phyloP scores from a whole-genome alignment of 768 basidiomycete species.

The Mycena rosella region DNA sequence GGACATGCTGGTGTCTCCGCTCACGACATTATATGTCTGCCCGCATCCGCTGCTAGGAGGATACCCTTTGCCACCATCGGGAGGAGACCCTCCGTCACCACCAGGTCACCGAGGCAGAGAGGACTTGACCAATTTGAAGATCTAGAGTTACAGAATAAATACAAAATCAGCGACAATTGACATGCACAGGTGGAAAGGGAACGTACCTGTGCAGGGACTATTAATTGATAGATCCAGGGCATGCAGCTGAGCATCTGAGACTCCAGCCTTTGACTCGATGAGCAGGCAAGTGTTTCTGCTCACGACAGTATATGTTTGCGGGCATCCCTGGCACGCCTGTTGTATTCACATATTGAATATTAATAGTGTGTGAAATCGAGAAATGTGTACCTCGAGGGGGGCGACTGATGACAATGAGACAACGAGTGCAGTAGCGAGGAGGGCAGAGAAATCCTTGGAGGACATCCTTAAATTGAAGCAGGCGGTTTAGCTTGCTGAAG shows the following conservation, averaged over 20 bases:
- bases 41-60: no score
- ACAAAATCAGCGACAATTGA: background rate
- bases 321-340: constrained; percentile 24
- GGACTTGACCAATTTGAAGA: constrained; percentile 26
- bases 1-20: no score
- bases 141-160: constrained; percentile 15
- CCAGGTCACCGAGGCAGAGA: no score
- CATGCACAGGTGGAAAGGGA: constrained; percentile 5
- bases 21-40: no score
- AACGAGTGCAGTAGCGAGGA: constrained; percentile 19
- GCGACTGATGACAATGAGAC: constrained; percentile 17
- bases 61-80: no score
- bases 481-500: constrained; percentile 16
- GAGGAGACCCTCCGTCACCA: no score
- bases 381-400: constrained; percentile 25
- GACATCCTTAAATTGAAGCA: constrained; percentile 15
- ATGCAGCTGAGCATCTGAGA: no score
- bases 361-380: background rate
- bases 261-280: no score
- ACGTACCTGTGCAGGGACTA: no score
- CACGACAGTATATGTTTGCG: constrained; percentile 22
- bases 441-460: constrained; percentile 18
- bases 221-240: no score
- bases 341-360: background rate
- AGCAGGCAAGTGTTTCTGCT: no score